Percentiles rank a stretch among this genome's conserved stretches.
phyloP scores from a whole-genome alignment of 1,284 basidiomycete genomes.

The Takashimella tepidaria region DNA sequence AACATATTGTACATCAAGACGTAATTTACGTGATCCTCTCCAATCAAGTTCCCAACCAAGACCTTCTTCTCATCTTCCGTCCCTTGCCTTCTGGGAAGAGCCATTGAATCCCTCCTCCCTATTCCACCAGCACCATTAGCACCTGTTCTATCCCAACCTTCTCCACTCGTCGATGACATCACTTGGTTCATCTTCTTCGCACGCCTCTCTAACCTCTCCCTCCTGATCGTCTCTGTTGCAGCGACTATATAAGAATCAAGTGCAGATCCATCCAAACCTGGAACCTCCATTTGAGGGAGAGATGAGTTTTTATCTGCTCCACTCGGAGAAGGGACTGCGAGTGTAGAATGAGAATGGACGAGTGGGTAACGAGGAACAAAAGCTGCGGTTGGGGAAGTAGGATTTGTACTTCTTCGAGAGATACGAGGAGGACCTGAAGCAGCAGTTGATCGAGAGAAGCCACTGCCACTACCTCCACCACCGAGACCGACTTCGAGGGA shows the following conservation, averaged over 20 bases:
- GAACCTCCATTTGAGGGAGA: constrained; percentile 25
- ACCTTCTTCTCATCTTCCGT: constrained; percentile 52
- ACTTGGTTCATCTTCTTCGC: constrained; percentile 48
- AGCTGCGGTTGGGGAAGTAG: constrained; percentile 13
- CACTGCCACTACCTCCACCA: neutral
- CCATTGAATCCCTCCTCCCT: neutral
- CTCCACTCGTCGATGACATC: neutral
- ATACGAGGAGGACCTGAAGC: constrained; percentile 14
- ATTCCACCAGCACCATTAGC: no score
- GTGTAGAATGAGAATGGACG: constrained; percentile 28
- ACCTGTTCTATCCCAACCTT: constrained; percentile 3
- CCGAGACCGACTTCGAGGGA: neutral
- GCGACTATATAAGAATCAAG: constrained; percentile 66
- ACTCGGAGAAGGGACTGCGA: neutral
- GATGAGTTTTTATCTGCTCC: neutral
- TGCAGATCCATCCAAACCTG: constrained; percentile 39
- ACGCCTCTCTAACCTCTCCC: constrained; percentile 66
- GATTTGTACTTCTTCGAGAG: constrained; percentile 33
- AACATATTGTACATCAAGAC: constrained; percentile 99
- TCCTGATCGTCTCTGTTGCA: constrained; percentile 73
- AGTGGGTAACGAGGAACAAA: constrained; percentile 25
- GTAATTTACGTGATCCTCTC: constrained; percentile 96
- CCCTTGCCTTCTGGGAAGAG: constrained; percentile 9
- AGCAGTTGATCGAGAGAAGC: neutral
- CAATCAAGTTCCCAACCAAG: constrained; percentile 90